Base-by-base conservation (phyloP, 768 basidiomycete species). In the Dictyophora rubrovolvata region DNA sequence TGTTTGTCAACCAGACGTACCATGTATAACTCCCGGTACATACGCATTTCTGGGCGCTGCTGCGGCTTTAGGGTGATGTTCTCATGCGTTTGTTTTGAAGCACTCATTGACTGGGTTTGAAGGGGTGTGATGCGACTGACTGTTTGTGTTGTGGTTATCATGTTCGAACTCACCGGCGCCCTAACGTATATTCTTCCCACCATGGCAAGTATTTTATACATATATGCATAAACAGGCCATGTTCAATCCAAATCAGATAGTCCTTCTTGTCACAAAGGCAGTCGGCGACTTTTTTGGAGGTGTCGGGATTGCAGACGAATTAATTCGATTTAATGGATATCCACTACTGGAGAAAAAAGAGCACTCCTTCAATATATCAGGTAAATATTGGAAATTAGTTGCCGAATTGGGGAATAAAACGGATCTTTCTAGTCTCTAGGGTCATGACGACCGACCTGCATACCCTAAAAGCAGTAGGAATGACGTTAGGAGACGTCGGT, bases 101-200 rank as follows among this genome's bases (percentile, higher is more conserved):
- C 20, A 35, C 47, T 22, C 35, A 28, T 33, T 20, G 48, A 34
- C 8, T 23, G 18, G 11, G 37, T 55, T 56, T 50, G 35, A 66
- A 95, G 96, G 56, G 95, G 96, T 35, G 85, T 98, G 55, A 99
- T 97, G 81, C 82, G 94, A 65, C 89, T 98, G 60, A 99, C 96
- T 0, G 93, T 98, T 23, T 92, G 94, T 0, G 93, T 99, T 5
- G 96, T 98, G 8, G 96, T 98, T 36, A 94, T 99, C 71, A 98
- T 99, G 93, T 98, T 97, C 69, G 95, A 98, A 67, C 78, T 99
- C 18, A 99, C 96, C 3, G 96, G 96, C 12, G 95, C 96, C 6
- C 71, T 98, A 66, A 97, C 93, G 18, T 98, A 99, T 68, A 94
- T 98, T 64, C 73, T 99, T 23, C 96, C 96, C 6, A 94, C 93